phyloP scores from a whole-genome alignment of 345 rosid genomes.

The Populus euphratica region DNA sequence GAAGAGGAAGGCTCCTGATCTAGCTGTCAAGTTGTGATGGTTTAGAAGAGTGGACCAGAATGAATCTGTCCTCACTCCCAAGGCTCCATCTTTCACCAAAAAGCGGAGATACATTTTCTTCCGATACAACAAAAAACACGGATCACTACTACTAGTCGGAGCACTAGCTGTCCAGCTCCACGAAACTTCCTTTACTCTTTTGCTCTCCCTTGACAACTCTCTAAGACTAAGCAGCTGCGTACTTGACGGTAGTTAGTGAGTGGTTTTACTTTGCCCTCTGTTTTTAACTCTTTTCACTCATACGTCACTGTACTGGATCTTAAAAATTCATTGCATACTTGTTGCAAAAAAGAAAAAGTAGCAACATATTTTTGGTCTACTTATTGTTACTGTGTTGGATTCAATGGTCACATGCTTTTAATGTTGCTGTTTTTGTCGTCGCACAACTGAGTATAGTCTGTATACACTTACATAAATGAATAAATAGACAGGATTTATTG shows the following conservation, averaged over 20 bases:
- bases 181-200: not conserved
- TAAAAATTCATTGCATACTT: not conserved
- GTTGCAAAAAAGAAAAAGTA: not conserved
- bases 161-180: not conserved
- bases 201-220: not conserved
- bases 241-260: no score
- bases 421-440: not conserved
- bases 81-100: not conserved
- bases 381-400: not conserved
- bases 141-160: not conserved
- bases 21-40: not conserved
- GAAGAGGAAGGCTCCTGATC: not conserved
- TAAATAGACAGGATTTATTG: not conserved
- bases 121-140: not conserved
- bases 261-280: no score
- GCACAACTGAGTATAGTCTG: not conserved
- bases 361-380: not conserved
- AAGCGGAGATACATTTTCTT: not conserved
- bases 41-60: not conserved
- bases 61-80: not conserved
- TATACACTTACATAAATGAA: not conserved
- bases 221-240: no score
- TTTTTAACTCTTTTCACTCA: not conserved
- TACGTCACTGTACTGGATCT: not conserved
- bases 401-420: not conserved